Evolutionary conservation across 306 rosid genomes (phyloP).

Genomic region (Ammopiptanthus mongolicus): DNA sequence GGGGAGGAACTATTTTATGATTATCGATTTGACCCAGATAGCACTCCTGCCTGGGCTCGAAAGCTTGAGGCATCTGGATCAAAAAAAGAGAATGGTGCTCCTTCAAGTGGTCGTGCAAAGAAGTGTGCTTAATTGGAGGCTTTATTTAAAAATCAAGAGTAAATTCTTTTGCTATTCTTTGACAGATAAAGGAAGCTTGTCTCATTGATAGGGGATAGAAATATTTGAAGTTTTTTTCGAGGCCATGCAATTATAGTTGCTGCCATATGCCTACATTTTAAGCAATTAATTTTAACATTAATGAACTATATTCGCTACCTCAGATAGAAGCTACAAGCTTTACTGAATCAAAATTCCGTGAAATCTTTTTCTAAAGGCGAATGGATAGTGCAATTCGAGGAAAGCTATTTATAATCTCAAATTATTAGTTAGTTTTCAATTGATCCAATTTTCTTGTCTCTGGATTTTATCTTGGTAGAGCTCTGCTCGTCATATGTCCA

Average conservation of each 20-base stretch:
- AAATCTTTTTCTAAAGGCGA: constrained; percentile 2
- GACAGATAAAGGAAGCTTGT: constrained; percentile 43
- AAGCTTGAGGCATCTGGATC: constrained; percentile 84
- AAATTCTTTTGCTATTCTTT: constrained; percentile 52
- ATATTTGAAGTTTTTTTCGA: constrained; percentile 35
- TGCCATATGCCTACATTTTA: constrained; percentile 27
- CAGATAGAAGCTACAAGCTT: neutral
- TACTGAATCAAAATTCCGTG: constrained; percentile 23
- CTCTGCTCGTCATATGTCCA: neutral
- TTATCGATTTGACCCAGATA: constrained; percentile 86
- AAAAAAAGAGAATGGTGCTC: constrained; percentile 77
- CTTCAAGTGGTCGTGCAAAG: constrained; percentile 94
- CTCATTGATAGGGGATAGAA: constrained; percentile 45
- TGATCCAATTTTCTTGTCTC: neutral
- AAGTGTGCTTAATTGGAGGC: constrained; percentile 59
- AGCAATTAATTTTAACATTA: constrained; percentile 38
- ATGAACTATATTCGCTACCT: constrained; percentile 27
- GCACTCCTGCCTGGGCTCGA: constrained; percentile 98
- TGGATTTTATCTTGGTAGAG: neutral
- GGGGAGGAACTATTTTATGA: constrained; percentile 97
- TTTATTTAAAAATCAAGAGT: constrained; percentile 21
- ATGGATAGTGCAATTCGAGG: neutral
- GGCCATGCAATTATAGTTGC: constrained; percentile 39
- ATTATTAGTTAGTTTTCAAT: neutral
- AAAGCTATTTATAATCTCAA: too few relatives aligned